Conservation (phyloP, 306 rosid genomes). For the Casuarina cunninghamiana region DNA sequence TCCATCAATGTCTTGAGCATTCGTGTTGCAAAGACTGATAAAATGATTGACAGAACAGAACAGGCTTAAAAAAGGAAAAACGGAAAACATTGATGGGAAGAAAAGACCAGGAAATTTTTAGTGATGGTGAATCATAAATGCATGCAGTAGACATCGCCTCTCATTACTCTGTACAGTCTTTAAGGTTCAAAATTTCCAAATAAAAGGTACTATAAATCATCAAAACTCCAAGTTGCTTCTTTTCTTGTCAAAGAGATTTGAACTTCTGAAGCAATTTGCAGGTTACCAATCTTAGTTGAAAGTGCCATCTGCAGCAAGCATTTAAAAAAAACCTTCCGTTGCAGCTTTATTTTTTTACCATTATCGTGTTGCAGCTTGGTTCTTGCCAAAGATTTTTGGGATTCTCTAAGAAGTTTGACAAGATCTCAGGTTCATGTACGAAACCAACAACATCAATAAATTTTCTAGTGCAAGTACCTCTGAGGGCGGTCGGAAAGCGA, state of each 20-base stretch:
- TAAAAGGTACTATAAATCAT: too few relatives aligned
- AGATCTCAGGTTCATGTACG: constrained; percentile 6
- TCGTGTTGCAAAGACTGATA: too few relatives aligned
- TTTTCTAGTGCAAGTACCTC: not conserved
- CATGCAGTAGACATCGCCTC: constrained; percentile 47
- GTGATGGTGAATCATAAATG: constrained; percentile 42
- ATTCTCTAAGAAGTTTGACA: constrained; percentile 47
- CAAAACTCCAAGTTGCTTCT: too few relatives aligned
- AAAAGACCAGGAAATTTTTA: constrained; percentile 31
- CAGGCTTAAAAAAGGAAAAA: not conserved
- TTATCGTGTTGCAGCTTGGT: constrained; percentile 11
- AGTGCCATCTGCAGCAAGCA: not conserved
- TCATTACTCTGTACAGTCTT: constrained; percentile 8
- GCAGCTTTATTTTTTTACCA: not conserved
- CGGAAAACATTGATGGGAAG: constrained; percentile 39
- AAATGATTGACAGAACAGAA: too few relatives aligned
- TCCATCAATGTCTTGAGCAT: too few relatives aligned
- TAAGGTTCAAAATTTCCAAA: too few relatives aligned
- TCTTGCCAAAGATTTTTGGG: constrained; percentile 35
- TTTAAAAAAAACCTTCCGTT: too few relatives aligned
- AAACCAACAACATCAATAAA: too few relatives aligned
- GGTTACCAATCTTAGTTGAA: not conserved
- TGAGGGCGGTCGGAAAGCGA: constrained; percentile 33
- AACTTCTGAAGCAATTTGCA: not conserved
- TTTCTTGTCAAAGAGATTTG: too few relatives aligned